Conservation (phyloP, 2,329 filamentous ascomycete species). For the Thielaviopsis punctulata region DNA sequence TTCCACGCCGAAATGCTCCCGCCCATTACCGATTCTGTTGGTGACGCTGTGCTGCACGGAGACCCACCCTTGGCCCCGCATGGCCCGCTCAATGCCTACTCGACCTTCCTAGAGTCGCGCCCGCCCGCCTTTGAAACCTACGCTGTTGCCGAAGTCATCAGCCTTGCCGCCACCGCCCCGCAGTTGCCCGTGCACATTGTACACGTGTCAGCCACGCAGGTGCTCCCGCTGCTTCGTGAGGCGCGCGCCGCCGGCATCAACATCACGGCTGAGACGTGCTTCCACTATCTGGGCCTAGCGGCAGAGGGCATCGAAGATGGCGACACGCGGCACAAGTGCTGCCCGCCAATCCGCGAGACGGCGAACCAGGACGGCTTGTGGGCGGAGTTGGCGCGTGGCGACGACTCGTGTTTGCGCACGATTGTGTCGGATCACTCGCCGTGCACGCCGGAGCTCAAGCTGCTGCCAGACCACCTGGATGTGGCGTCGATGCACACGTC, state of each 20-base stretch:
- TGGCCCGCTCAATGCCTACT: constrained; percentile 61
- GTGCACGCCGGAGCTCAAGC: constrained; percentile 86
- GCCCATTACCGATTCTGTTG: constrained; percentile 63
- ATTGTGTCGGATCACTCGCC: constrained; percentile 93
- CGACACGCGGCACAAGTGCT: constrained; percentile 89
- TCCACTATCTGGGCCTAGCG: constrained; percentile 78
- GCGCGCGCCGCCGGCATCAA: constrained; percentile 60
- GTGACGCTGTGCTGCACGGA: constrained; percentile 56
- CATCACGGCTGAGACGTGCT: constrained; percentile 88
- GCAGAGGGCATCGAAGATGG: constrained; percentile 69
- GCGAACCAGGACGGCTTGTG: constrained; percentile 74
- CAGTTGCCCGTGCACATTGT: constrained; percentile 81
- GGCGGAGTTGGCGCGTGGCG: constrained; percentile 50
- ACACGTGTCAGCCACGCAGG: constrained; percentile 76
- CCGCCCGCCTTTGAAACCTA: constrained; percentile 83
- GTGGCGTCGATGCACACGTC: constrained; percentile 24
- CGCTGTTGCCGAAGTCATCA: constrained; percentile 73
- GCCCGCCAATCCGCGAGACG: constrained; percentile 71
- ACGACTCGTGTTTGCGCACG: constrained; percentile 70
- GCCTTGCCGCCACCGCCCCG: constrained; percentile 63
- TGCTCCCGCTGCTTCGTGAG: constrained; percentile 61
- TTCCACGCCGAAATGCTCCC: constrained; percentile 98
- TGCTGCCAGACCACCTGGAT: constrained; percentile 47
- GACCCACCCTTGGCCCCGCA: constrained; percentile 51
- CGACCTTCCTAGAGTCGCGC: constrained; percentile 80